Evolutionary conservation across 1,284 basidiomycete species (phyloP), one percentile per base, ranked within the genome.

Genomic region (Volvariella volvacea): DNA sequence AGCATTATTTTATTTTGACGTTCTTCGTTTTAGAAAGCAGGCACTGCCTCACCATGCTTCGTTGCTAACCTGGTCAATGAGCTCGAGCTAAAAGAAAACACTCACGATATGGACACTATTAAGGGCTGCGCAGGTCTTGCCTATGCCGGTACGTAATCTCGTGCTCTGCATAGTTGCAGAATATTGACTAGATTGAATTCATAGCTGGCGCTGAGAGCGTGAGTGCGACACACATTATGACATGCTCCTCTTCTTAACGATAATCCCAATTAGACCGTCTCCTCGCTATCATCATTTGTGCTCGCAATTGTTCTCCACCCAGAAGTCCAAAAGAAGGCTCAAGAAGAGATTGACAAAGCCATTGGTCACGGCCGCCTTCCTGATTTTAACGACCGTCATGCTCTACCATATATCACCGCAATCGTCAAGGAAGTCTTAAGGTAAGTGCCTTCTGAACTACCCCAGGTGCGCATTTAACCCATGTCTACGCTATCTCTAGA

Each of bases 341-440:
- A 69, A 48, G 57, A 58, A 39, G 74, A 76, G 48, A 48, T 76
- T 0, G 71, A 76, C 48, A 51, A 54, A 7, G 65, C 70, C 22
- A 48, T 74, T 25, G 68, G 69, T 2, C 44, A 51, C 44, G 63
- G 61, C 16, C 62, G 69, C 19, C 62, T 76, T 22, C 71, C 74
- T 9, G 66, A 69, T 37, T 73, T 71, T 45, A 60, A 57, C 22
- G 74, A 76, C 48, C 64, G 66, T 40, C 52, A 54, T n/a, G 64
- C 58, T 8, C 53, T 66, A 43, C 73, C 68, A 7, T 78, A 68
- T 33, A 65, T 72, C 20, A 53, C 60, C 7, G 71, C 71, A 3
- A 63, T 75, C 36, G 61, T 71, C 22, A 72, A 73, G 51, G 73
- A 75, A 50, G 64, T 72, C n/a, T 59, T 73, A 36, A 66, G 74